Evolutionary conservation across 139 green algal species (phyloP).

Genomic region (Pleodorina starrii): DNA sequence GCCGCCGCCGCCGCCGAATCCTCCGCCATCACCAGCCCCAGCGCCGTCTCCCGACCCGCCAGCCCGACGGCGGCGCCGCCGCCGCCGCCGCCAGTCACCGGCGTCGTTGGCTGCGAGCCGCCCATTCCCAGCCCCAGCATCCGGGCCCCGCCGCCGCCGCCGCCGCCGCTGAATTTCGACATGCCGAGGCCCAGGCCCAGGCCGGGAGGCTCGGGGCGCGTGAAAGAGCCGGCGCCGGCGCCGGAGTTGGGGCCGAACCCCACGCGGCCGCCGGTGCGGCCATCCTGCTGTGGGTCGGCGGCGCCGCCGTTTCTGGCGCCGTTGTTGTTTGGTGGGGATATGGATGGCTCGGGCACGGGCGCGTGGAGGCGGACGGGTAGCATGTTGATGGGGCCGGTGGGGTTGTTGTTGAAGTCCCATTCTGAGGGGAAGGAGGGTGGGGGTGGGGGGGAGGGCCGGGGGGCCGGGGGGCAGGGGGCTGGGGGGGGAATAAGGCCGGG

Average conservation of each 20-base stretch:
- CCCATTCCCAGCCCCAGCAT: neutral
- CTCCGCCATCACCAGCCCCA: neutral
- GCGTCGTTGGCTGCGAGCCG: conserved; percentile 28
- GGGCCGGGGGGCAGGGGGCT: neutral
- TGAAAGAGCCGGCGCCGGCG: neutral
- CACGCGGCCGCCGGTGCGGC: conserved; percentile 6
- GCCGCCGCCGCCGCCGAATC: neutral
- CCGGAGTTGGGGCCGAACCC: neutral
- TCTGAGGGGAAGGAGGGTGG: neutral
- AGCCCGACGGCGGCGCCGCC: neutral
- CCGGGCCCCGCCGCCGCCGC: neutral
- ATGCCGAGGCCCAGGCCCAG: neutral
- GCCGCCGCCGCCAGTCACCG: neutral
- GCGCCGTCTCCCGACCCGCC: neutral
- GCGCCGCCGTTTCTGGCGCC: neutral
- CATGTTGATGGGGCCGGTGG: conserved; percentile 49
- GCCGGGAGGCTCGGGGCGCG: neutral
- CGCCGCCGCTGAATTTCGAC: neutral
- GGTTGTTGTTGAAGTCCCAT: conserved; percentile 34
- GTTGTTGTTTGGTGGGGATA: neutral
- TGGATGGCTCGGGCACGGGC: neutral
- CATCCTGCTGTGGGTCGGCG: neutral
- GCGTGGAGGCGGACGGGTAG: conserved; percentile 9
- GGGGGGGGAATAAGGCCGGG: neutral
- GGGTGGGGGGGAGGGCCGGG: neutral